Evolutionary conservation across 495 filamentous ascomycete genomes (phyloP).

Genomic region (Daldinia grandis): DNA sequence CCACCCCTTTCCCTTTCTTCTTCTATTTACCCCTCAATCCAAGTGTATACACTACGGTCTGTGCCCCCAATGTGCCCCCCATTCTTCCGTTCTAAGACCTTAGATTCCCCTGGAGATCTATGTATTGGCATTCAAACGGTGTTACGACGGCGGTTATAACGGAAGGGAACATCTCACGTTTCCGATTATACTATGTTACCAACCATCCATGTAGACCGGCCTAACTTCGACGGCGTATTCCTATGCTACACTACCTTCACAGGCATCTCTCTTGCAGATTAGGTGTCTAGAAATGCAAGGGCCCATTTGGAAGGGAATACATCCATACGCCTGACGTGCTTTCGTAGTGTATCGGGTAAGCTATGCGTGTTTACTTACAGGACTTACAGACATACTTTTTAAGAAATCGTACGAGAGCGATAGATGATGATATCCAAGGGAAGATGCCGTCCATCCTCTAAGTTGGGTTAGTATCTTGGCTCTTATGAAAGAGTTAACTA

Average conservation of each 20-base stretch:
- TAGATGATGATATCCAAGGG: slow-evolving; percentile 12
- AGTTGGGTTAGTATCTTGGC: background rate
- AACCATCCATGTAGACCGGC: background rate
- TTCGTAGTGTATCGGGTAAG: too few relatives aligned
- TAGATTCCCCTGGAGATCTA: slow-evolving; percentile 38
- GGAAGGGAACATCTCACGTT: slow-evolving; percentile 38
- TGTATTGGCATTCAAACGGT: slow-evolving; percentile 31
- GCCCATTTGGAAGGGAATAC: background rate
- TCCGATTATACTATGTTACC: slow-evolving; percentile 20
- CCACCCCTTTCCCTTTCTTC: background rate
- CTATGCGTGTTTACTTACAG: background rate
- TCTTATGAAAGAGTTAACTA: background rate
- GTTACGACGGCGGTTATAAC: slow-evolving; percentile 39
- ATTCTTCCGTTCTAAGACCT: background rate
- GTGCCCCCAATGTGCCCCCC: background rate
- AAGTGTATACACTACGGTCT: background rate
- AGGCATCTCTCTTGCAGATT: background rate
- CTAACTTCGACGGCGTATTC: slow-evolving; percentile 11
- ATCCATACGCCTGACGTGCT: slow-evolving; percentile 13
- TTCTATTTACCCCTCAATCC: slow-evolving; percentile 20
- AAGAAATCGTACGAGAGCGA: background rate
- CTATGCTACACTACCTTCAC: background rate
- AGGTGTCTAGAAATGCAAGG: slow-evolving; percentile 10
- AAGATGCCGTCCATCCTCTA: slow-evolving; percentile 3
- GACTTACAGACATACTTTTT: background rate